Base-by-base conservation (phyloP, 2,329 filamentous ascomycete species). In the Fusarium caatingaense region DNA sequence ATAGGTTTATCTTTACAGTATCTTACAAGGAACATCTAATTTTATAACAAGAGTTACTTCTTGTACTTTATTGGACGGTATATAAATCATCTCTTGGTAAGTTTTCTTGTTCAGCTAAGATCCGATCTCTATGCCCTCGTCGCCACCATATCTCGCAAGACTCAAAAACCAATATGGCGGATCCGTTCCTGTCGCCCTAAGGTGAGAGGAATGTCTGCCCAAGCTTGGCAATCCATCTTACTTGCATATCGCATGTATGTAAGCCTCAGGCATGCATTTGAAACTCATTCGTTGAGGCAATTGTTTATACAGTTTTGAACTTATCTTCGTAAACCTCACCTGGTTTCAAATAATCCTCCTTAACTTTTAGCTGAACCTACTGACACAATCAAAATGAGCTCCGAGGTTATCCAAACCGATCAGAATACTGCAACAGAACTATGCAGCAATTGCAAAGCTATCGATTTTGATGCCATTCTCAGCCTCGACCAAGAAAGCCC, bases 321-420 rank as follows among this genome's bases (percentile, higher is more conserved):
- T 18, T 37, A 5, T 18, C 16, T 37, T 34, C 32, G 0, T 1
- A 18, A 37, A 18, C 32, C 16, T 2, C 32, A 37, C 4, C 32
- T 18, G 8, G 1, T 0, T 18, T 11, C 5, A 37, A 32, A 37
- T 3, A 37, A 37, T 37, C 16, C 16, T 6, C 1, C 8, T 6
- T 10, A 10, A 10, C 0, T 9, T 18, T 34, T 0, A 34, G 0
- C 8, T 34, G 2, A 10, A 37, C 32, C 32, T 18, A 18, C 1
- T 5, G 6, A 10, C 5, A 34, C 16, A 10, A 6, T 3, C 5
- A 18, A 1, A 2, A 18, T 18, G 32, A 2, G 8, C 41, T 42
- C 20, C 21, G 41, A 15, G 13, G 13, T 21, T 9, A 10, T 23
- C 8, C n/a, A 16, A 9, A 0, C 10, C 2, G 10, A 16, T 2